Percentiles rank a stretch among this genome's conserved stretches.
Conservation (phyloP, 2,329 filamentous ascomycete species). For the Cladorrhinum sp. region DNA sequence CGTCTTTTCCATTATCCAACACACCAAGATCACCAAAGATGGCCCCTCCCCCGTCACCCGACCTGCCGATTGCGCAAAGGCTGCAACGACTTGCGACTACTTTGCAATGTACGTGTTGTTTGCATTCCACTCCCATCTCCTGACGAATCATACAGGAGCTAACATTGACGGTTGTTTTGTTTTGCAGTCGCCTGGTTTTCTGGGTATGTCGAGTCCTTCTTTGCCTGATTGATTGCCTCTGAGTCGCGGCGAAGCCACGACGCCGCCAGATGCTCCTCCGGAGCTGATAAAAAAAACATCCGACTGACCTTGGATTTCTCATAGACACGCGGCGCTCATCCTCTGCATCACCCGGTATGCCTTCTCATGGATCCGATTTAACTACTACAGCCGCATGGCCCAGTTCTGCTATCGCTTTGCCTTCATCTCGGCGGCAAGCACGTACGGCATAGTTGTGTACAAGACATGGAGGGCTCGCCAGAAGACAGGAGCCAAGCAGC, state of each 20-base stretch:
- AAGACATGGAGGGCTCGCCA: conserved; percentile 89
- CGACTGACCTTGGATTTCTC: conserved; percentile 9
- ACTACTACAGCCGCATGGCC: conserved; percentile 75
- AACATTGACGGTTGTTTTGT: conserved; percentile 31
- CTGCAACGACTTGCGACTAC: conserved; percentile 79
- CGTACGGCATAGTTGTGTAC: conserved; percentile 98
- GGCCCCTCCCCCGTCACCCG: conserved; percentile 71
- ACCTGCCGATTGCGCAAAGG: conserved; percentile 69
- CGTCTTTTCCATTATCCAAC: not conserved
- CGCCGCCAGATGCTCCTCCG: conserved; percentile 8
- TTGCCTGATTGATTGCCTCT: not conserved
- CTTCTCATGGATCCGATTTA: conserved; percentile 84
- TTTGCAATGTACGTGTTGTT: conserved; percentile 72
- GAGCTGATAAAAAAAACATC: conserved; percentile 5
- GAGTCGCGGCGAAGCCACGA: not conserved
- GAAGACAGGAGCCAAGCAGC: conserved; percentile 66
- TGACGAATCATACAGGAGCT: conserved; percentile 29
- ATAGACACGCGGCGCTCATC: conserved; percentile 81
- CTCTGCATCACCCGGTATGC: conserved; percentile 78
- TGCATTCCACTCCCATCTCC: conserved; percentile 22
- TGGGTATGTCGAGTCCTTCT: conserved; percentile 57
- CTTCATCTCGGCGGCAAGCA: conserved; percentile 83
- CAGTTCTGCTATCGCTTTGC: conserved; percentile 84
- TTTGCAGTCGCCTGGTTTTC: conserved; percentile 71
- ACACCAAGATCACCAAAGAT: conserved; percentile 39